Conservation (phyloP, 495 filamentous ascomycete genomes). For the Penicillium fimorum region DNA sequence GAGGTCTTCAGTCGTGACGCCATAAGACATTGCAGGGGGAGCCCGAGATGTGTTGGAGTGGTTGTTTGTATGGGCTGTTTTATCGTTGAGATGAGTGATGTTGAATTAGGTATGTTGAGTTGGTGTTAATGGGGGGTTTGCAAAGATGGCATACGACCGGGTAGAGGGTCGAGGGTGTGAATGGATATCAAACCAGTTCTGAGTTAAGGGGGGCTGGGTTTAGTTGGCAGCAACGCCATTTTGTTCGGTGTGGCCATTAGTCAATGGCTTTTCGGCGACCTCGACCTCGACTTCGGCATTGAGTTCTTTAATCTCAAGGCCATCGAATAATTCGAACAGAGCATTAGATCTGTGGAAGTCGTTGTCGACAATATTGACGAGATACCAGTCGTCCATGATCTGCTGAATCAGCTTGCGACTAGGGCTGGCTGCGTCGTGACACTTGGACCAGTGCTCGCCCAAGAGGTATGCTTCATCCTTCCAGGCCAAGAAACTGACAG, state of each 20-base stretch:
- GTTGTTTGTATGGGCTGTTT: constrained; percentile 25
- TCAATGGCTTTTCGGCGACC: constrained; percentile 23
- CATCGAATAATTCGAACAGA: constrained; percentile 59
- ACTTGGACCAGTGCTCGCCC: constrained; percentile 91
- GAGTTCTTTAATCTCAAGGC: constrained; percentile 64
- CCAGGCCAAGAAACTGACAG: constrained; percentile 96
- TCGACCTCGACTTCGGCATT: constrained; percentile 39
- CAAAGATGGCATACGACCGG: constrained; percentile 11
- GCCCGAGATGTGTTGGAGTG: constrained; percentile 34
- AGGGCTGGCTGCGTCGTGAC: constrained; percentile 74
- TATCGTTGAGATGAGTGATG: constrained; percentile 46
- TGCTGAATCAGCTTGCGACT: constrained; percentile 77
- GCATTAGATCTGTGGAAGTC: constrained; percentile 5
- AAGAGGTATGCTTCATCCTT: constrained; percentile 96
- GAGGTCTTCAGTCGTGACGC: constrained; percentile 50
- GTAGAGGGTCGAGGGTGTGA: not conserved
- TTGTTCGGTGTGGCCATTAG: constrained; percentile 20
- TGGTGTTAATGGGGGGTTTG: constrained; percentile 23
- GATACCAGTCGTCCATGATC: constrained; percentile 86
- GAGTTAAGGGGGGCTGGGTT: constrained; percentile 19
- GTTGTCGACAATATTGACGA: constrained; percentile 87
- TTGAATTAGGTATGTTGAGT: constrained; percentile 42
- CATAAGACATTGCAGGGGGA: constrained; percentile 41
- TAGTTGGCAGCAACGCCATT: constrained; percentile 34
- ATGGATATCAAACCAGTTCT: constrained; percentile 1